Conservation (phyloP, 2,329 filamentous ascomycete species). For the Aspergillus luchuensis region DNA sequence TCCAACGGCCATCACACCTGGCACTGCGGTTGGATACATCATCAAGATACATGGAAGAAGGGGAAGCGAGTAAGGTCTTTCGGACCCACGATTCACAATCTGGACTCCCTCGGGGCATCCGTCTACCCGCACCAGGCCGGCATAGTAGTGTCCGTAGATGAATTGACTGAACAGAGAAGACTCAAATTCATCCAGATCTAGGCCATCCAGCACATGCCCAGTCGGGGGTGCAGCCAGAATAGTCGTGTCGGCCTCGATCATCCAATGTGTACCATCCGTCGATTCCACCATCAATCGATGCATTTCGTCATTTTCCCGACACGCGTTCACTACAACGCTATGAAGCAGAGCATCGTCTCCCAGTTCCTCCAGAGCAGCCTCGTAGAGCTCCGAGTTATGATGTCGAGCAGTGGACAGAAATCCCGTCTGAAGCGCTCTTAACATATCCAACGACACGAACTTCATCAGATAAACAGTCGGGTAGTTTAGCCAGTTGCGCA, state of each 20-base stretch:
- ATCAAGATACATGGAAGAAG: slow-evolving; percentile 11
- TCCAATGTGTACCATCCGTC: slow-evolving; percentile 22
- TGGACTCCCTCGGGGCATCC: slow-evolving; percentile 20
- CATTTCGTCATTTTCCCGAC: slow-evolving; percentile 34
- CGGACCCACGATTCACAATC: slow-evolving; percentile 11
- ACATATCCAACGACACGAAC: slow-evolving; percentile 32
- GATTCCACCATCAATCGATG: slow-evolving; percentile 30
- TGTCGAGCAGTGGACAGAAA: slow-evolving; percentile 36
- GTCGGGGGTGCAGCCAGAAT: slow-evolving; percentile 43
- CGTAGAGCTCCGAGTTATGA: slow-evolving; percentile 46
- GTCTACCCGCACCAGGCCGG: slow-evolving; percentile 33
- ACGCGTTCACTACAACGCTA: slow-evolving; percentile 35
- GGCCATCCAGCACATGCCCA: slow-evolving; percentile 31
- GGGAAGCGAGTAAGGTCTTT: slow-evolving; percentile 14
- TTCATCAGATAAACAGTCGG: slow-evolving; percentile 29
- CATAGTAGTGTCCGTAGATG: slow-evolving; percentile 27
- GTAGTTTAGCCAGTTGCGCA: slow-evolving; percentile 23
- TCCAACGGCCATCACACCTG: not conserved
- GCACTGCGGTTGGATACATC: not conserved
- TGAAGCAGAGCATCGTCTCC: slow-evolving; percentile 42
- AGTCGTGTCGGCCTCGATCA: slow-evolving; percentile 39
- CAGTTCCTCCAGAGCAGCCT: slow-evolving; percentile 38
- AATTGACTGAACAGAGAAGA: slow-evolving; percentile 37
- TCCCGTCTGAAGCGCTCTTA: slow-evolving; percentile 34
- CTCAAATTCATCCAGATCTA: slow-evolving; percentile 38